These are phyloP conservation scores for Plasmodium fragile DNA, from an alignment of 169 alveolate species.

Conservation along the genomic window DNA sequence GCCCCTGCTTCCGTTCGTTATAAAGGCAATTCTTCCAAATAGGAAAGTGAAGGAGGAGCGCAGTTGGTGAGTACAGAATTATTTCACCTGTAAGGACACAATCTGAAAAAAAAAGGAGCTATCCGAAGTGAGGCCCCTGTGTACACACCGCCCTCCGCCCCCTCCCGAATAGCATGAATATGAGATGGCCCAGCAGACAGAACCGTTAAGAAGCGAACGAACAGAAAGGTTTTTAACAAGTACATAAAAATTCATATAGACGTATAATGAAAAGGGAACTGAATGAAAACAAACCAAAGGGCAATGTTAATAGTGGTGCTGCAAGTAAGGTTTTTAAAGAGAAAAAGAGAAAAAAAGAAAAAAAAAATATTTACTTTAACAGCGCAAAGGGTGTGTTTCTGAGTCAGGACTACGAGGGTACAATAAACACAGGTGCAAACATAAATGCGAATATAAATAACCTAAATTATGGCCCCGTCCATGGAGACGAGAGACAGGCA, in stretches of 20 bases:
- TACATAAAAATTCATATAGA: neutral
- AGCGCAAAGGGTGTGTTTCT: neutral
- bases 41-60: neutral
- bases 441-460: neutral
- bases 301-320: constrained; percentile 9
- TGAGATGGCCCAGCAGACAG: neutral
- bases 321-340: constrained; percentile 7
- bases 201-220: neutral
- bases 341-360: constrained; percentile 13
- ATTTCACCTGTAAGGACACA: neutral
- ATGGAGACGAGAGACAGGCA: neutral
- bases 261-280: constrained; percentile 45
- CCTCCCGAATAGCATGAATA: neutral
- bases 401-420: neutral
- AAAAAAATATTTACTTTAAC: neutral
- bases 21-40: neutral
- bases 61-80: neutral
- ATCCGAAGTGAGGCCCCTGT: neutral
- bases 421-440: neutral
- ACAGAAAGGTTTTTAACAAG: neutral
- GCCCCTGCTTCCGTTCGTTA: neutral
- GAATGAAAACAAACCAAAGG: constrained; percentile 27
- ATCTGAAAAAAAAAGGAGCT: neutral
- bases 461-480: neutral
- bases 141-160: neutral